Conservation (phyloP, 495 filamentous ascomycete genomes). For the Halenospora varia region DNA sequence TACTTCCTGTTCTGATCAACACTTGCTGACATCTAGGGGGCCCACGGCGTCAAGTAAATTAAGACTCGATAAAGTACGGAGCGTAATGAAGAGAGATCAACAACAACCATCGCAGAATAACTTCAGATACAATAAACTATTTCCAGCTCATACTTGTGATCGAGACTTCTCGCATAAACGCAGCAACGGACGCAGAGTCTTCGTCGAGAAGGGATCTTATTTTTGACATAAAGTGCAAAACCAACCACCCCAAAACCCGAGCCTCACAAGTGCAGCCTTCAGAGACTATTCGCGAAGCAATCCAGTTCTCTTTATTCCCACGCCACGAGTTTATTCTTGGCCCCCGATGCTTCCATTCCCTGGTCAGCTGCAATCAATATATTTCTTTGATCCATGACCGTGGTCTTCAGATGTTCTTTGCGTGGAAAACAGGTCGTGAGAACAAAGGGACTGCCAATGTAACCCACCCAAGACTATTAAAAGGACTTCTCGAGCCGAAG, state of each 20-base stretch:
- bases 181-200: background rate
- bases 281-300: background rate
- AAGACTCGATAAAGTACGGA: too few relatives aligned
- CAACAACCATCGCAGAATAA: too few relatives aligned
- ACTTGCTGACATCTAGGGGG: too few relatives aligned
- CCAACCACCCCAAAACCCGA: background rate
- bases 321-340: background rate
- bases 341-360: background rate
- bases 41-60: too few relatives aligned
- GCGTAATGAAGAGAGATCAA: too few relatives aligned
- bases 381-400: background rate
- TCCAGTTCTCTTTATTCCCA: background rate
- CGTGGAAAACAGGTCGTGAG: background rate
- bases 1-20: too few relatives aligned
- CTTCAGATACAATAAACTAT: too few relatives aligned
- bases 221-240: background rate
- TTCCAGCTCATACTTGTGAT: background rate
- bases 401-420: background rate
- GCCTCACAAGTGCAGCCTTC: background rate
- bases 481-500: background rate
- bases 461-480: background rate
- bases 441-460: background rate
- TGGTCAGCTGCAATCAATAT: background rate
- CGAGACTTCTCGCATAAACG: background rate
- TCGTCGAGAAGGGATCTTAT: background rate